These are phyloP conservation scores for Chlorencoelia australis DNA, from an alignment of 2,329 filamentous ascomycete genomes.

Conservation along the genomic window DNA sequence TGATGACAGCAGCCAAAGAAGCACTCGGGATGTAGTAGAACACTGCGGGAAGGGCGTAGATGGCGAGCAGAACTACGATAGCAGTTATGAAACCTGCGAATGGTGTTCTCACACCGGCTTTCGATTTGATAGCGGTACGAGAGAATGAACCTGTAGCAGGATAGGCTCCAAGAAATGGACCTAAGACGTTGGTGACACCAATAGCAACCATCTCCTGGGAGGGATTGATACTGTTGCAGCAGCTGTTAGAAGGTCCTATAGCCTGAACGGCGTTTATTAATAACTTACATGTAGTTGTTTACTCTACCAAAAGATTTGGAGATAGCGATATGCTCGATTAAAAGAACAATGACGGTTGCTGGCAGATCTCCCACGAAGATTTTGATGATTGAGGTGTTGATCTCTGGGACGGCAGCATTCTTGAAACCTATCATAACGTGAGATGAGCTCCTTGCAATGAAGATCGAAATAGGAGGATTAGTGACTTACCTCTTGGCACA, in stretches of 20 bases:
- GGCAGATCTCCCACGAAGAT: slow-evolving; percentile 66
- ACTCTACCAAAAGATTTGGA: slow-evolving; percentile 93
- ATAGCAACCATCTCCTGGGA: slow-evolving; percentile 95
- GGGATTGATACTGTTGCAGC: slow-evolving; percentile 85
- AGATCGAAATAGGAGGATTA: neutral
- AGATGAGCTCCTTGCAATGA: too few species aligned
- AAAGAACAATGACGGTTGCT: slow-evolving; percentile 80
- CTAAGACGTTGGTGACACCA: slow-evolving; percentile 79
- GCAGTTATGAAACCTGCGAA: slow-evolving; percentile 86
- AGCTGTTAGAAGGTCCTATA: too few species aligned
- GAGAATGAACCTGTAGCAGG: slow-evolving; percentile 94
- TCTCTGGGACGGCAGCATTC: slow-evolving; percentile 60
- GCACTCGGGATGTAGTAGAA: slow-evolving; percentile 91
- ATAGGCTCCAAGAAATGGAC: slow-evolving; percentile 85
- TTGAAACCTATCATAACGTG: slow-evolving; percentile 54
- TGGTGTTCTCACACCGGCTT: slow-evolving; percentile 87
- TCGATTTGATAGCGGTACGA: slow-evolving; percentile 92
- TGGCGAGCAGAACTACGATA: slow-evolving; percentile 73
- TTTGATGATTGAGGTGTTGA: slow-evolving; percentile 57
- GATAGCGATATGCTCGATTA: slow-evolving; percentile 95
- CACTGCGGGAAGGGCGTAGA: slow-evolving; percentile 77
- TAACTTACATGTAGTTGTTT: slow-evolving; percentile 96
- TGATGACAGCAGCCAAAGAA: slow-evolving; percentile 77
- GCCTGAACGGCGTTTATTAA: too few species aligned
- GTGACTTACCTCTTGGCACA: slow-evolving; percentile 60